These are phyloP conservation scores for Royoungia palumana DNA, from an alignment of 768 basidiomycete species.

Conservation along the genomic window DNA sequence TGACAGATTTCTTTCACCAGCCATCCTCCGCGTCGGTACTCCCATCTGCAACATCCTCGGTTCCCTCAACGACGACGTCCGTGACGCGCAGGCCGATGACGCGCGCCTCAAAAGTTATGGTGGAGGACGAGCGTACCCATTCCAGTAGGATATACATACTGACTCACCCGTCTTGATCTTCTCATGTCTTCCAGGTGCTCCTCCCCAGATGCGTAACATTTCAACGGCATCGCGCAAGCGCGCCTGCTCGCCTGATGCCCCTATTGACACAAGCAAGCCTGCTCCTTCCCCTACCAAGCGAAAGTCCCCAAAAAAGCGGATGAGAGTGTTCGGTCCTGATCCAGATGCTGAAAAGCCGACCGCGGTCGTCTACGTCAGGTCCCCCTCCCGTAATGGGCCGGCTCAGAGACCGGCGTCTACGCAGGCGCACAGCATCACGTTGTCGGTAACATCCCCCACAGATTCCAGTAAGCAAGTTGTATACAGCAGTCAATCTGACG, in stretches of 20 bases:
- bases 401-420: conserved; percentile 9
- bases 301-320: conserved; percentile 21
- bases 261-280: not conserved
- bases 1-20: conserved; percentile 49
- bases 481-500: conserved; percentile 67
- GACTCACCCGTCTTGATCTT: not conserved
- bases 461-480: conserved; percentile 37
- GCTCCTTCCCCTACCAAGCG: conserved; percentile 8
- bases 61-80: not conserved
- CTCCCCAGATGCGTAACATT: conserved; percentile 7
- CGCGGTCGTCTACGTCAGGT: conserved; percentile 8
- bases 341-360: conserved; percentile 3
- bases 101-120: conserved; percentile 4
- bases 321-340: conserved; percentile 15
- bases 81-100: conserved; percentile 7
- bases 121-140: conserved; percentile 1
- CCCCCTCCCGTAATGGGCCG: conserved; percentile 36
- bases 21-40: conserved; percentile 22
- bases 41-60: conserved; percentile 8
- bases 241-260: conserved; percentile 22
- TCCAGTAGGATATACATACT: conserved; percentile 17
- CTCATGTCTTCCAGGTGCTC: conserved; percentile 13
- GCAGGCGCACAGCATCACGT: conserved; percentile 1
- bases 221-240: conserved; percentile 24
- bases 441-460: conserved; percentile 14